These are phyloP conservation scores for Ganoderma leucocontextum DNA, from an alignment of 1,284 basidiomycete species.

Conservation along the genomic window DNA sequence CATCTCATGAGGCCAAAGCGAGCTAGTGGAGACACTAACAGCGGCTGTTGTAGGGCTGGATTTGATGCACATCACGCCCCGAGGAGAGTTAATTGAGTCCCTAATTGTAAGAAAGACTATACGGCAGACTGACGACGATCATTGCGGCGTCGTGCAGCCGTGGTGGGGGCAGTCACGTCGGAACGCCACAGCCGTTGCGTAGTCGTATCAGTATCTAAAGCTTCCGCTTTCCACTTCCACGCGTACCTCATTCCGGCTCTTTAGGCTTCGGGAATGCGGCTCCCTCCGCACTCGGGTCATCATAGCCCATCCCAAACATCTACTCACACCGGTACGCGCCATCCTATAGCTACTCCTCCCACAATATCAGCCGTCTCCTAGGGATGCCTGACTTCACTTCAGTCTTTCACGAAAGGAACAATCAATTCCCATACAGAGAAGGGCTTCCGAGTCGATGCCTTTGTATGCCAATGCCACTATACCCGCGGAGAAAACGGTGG, in stretches of 20 bases:
- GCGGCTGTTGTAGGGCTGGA: background rate
- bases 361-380: background rate
- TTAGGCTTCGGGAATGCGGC: background rate
- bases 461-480: no score
- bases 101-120: background rate
- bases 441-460: no score
- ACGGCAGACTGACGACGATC: conserved; percentile 1
- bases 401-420: no score
- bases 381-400: background rate
- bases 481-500: no score
- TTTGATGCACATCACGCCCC: background rate
- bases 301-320: background rate
- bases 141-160: no score
- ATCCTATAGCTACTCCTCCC: no score
- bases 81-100: background rate
- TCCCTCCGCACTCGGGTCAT: background rate
- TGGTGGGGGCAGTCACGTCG: background rate
- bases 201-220: background rate
- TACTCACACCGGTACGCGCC: background rate
- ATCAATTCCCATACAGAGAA: no score
- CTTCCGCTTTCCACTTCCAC: background rate
- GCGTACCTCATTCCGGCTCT: background rate
- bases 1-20: background rate
- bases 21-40: background rate
- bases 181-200: background rate